phyloP scores from a whole-genome alignment of 805 yeast species.

The Yarrowia sp. region DNA sequence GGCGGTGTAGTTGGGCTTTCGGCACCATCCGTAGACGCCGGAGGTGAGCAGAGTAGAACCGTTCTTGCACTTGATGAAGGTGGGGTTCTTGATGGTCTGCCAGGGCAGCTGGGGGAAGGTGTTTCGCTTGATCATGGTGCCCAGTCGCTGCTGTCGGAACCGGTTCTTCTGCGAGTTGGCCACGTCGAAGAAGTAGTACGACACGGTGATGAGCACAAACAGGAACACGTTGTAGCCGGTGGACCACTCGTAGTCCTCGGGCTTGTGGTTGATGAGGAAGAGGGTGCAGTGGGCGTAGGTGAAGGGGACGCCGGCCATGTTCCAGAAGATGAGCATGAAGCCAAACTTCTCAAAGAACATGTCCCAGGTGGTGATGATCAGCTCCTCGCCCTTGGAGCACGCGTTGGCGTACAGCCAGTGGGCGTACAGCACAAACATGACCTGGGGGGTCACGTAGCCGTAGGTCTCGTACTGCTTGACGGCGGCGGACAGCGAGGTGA shows the following conservation, averaged over 20 bases:
- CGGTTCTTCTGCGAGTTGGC: constrained; percentile 94
- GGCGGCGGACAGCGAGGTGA: constrained; percentile 74
- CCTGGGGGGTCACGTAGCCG: constrained; percentile 81
- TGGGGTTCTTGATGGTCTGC: constrained; percentile 82
- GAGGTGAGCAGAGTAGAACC: constrained; percentile 87
- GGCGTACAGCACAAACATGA: constrained; percentile 73
- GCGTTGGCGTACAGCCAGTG: constrained; percentile 97
- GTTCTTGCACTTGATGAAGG: constrained; percentile 79
- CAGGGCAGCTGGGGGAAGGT: constrained; percentile 93
- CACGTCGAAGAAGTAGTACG: constrained; percentile 94
- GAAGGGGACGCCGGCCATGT: constrained; percentile 98
- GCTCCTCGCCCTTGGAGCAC: constrained; percentile 96
- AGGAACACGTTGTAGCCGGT: constrained; percentile 63
- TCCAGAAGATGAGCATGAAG: constrained; percentile 99
- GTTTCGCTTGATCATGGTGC: constrained; percentile 77
- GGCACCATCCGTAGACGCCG: constrained; percentile 94
- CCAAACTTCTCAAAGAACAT: constrained; percentile 99
- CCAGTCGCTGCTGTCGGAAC: constrained; percentile 77
- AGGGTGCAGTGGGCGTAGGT: constrained; percentile 95
- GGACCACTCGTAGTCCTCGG: constrained; percentile 81
- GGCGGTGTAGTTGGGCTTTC: constrained; percentile 95
- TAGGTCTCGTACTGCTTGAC: constrained; percentile 80
- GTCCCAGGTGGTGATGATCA: constrained; percentile 98
- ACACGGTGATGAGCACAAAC: constrained; percentile 62
- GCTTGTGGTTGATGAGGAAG: constrained; percentile 81